Evolutionary conservation across 495 filamentous ascomycete genomes (phyloP), one percentile per base, ranked within the genome.

Genomic region (Oidiodendron maius): DNA sequence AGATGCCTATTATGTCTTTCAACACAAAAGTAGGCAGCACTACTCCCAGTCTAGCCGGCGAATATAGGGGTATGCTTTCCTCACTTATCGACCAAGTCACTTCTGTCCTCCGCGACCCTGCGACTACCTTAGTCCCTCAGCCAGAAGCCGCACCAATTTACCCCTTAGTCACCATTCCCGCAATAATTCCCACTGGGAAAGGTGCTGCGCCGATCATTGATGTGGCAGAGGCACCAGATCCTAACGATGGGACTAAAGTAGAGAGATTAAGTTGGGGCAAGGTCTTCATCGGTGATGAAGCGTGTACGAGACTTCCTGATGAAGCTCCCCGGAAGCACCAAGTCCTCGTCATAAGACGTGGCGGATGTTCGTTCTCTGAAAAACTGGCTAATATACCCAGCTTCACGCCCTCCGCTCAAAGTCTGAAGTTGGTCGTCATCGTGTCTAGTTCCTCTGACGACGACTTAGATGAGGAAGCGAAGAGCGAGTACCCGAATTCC

Each of bases 381-480:
- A 98, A 98, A 59, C 69, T 97, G 0, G 72, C 72, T 20, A 91
- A 87, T 54, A 88, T 98, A 30, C 89, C 93, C 11, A 77, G 81
- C 9, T 89, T 78, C 61, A 67, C 81, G 11, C 85, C 87, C 0
- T 71, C 70, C 0, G 61, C 73, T 2, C 46, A 44, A 11, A 67
- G 78, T 0, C 65, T 96, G 9, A 86, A 95, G 63, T 74, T 98
- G 6, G 86, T 96, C 6, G 67, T 98, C 17, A 64, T 97, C 0
- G 82, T 97, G 3, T 89, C 84, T 3, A 81, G 80, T 48, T 77
- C 85, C 1, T 70, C 72, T n/a, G 70, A 71, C 18, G 44, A 22
- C 18, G 58, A 60, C 13, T 17, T 62, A 39, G 48, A 57, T 34
- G 80, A 80, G 50, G 78, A 86, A 2, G 69, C 70, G 16, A 68